phyloP scores from a whole-genome alignment of 345 rosid species.

The Melaleuca alternifolia region DNA sequence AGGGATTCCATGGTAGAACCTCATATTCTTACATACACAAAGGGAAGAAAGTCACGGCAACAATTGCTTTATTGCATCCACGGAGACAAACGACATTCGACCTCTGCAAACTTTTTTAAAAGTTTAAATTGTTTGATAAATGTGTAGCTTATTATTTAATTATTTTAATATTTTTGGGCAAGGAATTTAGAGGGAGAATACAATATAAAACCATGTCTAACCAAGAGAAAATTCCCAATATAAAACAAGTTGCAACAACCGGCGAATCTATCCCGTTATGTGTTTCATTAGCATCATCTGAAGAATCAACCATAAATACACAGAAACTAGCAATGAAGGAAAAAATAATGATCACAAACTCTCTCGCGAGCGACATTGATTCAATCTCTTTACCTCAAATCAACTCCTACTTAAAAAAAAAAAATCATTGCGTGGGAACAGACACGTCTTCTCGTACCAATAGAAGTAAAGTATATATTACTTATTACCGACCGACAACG shows the following conservation, averaged over 20 bases:
- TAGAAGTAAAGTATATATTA: background rate
- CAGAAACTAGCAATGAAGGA: no score
- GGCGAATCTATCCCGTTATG: background rate
- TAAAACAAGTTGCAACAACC: background rate
- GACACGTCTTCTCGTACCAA: background rate
- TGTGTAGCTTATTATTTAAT: no score
- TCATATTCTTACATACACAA: background rate
- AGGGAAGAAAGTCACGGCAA: background rate
- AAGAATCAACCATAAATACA: background rate
- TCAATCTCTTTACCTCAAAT: accelerated
- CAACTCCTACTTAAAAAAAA: background rate
- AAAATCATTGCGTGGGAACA: background rate
- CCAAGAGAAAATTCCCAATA: background rate
- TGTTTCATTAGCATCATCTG: background rate
- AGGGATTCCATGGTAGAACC: background rate
- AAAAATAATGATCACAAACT: background rate
- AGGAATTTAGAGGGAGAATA: background rate
- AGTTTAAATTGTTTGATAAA: no score
- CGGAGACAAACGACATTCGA: background rate
- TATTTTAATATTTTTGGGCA: no score
- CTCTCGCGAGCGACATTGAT: accelerated
- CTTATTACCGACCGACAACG: background rate
- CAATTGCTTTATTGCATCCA: background rate
- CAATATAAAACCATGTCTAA: background rate
- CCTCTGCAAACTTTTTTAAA: background rate